Conservation (phyloP, 1,139 yeast species). For the Candida tropicalis region DNA sequence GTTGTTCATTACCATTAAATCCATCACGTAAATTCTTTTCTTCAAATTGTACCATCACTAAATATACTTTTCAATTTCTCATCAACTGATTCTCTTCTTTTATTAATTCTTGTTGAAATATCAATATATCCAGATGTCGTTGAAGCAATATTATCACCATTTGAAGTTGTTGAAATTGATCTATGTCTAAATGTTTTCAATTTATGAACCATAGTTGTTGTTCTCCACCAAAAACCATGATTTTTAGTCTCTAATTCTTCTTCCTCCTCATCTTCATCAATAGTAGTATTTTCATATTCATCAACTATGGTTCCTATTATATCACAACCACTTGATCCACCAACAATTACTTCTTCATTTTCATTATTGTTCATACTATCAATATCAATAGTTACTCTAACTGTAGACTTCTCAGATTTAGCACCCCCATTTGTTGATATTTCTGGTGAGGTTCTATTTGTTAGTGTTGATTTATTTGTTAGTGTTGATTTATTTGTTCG, state of each 20-base stretch:
- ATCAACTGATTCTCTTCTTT: conserved; percentile 1
- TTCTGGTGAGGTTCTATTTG: too few relatives aligned
- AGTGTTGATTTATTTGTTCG: too few relatives aligned
- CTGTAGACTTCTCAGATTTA: too few relatives aligned
- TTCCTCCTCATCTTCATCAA: background rate
- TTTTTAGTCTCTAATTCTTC: background rate
- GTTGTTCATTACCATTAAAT: background rate
- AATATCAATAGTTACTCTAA: too few relatives aligned
- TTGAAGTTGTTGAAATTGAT: background rate
- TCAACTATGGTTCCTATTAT: background rate
- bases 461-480: too few relatives aligned
- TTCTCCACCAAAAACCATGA: conserved; percentile 5
- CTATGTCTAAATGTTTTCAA: background rate
- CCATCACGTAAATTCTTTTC: conserved; percentile 5
- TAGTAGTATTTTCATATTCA: background rate
- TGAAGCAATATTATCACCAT: too few relatives aligned
- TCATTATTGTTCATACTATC: too few relatives aligned
- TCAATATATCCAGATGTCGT: too few relatives aligned
- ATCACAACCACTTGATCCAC: background rate
- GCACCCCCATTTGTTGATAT: too few relatives aligned
- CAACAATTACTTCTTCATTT: background rate
- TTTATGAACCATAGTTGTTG: conserved; percentile 2
- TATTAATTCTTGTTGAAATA: background rate
- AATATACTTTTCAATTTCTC: conserved; percentile 8
- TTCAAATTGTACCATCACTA: conserved; percentile 7